Evolutionary conservation across 805 yeast genomes (phyloP), one percentile per base, ranked within the genome.

Genomic region (Starmerella vaccinii): DNA sequence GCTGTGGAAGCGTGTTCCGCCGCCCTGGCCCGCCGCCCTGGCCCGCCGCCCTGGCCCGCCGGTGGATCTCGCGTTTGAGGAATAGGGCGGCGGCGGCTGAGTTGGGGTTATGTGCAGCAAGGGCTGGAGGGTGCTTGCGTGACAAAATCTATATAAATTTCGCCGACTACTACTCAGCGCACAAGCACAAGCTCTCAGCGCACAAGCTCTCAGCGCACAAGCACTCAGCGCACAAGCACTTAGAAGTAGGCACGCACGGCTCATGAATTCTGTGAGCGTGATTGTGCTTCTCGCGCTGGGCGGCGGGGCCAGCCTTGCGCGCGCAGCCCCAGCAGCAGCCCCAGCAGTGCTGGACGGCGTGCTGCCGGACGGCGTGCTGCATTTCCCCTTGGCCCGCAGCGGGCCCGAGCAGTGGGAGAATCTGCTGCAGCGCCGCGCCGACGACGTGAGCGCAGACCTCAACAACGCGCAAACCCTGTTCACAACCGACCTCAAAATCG

Each of bases 401-500:
- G 45, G 21, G 16, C 33, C 33, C 4, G 38, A 32, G 21, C 10
- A 27, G 6, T 21, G 15, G 18, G 21, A 29, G 7, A 16, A 30
- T 3, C 26, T 56, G 7, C 9, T 16, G 21, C 15, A 34, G n/a
- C 46, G 49, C 12, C 47, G 58, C 3, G 46, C 19, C 47, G 54
- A 43, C 37, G 21, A 15, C 26, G 33, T 77, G 30, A 39, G 19
- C 21, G 27, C 50, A 15, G 33, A 19, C 18, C 52, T 66, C 23
- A 49, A 49, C 16, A 64, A 66, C 59, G 39, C 55, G 24, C 38
- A 50, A 13, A 43, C 58, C 13, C 61, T 55, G 48, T 68, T 67
- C 58, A 51, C 61, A 45, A 61, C 68, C 6, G 55, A 58, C 32
- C 57, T 70, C 23, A 37, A 61, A 24, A 50, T 84, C 6, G 92